phyloP scores from a whole-genome alignment of 2,329 filamentous ascomycete genomes.

The Arthrobotrys megalospora region DNA sequence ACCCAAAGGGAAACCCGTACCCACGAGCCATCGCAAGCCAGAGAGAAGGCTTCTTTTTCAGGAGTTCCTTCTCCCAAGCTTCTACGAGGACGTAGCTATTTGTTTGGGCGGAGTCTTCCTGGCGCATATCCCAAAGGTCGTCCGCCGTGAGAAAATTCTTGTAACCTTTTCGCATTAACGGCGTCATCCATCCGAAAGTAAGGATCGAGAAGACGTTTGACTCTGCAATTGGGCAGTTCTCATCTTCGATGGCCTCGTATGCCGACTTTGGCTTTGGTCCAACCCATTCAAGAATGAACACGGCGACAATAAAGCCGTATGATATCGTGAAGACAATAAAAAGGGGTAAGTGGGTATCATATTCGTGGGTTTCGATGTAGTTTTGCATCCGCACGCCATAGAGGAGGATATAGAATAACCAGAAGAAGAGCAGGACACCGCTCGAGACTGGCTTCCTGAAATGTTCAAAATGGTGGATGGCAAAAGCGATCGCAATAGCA shows the following conservation, averaged over 20 bases:
- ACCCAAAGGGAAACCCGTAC: constrained; percentile 86
- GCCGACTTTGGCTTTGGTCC: constrained; percentile 81
- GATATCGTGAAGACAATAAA: constrained; percentile 83
- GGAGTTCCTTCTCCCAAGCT: constrained; percentile 82
- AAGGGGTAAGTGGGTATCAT: constrained; percentile 77
- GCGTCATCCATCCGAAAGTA: constrained; percentile 99
- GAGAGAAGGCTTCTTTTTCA: constrained; percentile 82
- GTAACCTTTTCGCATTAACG: constrained; percentile 96
- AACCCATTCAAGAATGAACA: constrained; percentile 87
- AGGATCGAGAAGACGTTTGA: constrained; percentile 93
- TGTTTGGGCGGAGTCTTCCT: constrained; percentile 81
- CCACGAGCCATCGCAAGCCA: constrained; percentile 88
- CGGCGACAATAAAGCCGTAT: constrained; percentile 77
- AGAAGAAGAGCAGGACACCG: constrained; percentile 90
- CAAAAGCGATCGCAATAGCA: constrained; percentile 81
- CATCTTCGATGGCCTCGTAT: constrained; percentile 73
- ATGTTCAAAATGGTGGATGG: constrained; percentile 89
- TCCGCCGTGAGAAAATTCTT: constrained; percentile 92
- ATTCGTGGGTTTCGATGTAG: constrained; percentile 82
- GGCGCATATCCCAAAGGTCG: constrained; percentile 92
- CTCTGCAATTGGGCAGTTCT: constrained; percentile 82
- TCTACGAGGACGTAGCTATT: constrained; percentile 80
- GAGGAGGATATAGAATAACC: constrained; percentile 86
- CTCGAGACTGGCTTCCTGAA: constrained; percentile 86
- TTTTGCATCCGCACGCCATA: constrained; percentile 88